Evolutionary conservation across 2,329 filamentous ascomycete genomes (phyloP).

Genomic region (Hortaea werneckii): DNA sequence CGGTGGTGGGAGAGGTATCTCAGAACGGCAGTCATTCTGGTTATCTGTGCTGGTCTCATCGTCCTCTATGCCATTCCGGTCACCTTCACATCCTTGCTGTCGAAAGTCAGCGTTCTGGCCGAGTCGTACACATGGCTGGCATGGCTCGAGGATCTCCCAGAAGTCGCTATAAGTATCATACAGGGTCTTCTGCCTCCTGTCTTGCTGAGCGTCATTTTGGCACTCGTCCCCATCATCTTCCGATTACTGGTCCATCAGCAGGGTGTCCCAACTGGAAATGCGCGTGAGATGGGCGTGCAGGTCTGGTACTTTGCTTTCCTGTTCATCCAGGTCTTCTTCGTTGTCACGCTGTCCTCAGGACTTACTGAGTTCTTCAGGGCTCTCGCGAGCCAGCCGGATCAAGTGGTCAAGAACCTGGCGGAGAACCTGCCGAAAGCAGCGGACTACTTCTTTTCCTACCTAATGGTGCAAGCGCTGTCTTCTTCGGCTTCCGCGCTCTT

Average conservation of each 20-base stretch:
- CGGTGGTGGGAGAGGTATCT: conserved; percentile 87
- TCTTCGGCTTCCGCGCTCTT: conserved; percentile 76
- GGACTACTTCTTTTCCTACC: conserved; percentile 98
- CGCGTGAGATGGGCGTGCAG: conserved; percentile 74
- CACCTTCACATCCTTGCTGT: conserved; percentile 72
- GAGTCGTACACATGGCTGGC: conserved; percentile 55
- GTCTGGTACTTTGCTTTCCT: conserved; percentile 88
- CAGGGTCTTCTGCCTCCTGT: conserved; percentile 79
- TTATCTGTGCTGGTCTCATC: conserved; percentile 62
- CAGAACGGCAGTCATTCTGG: conserved; percentile 55
- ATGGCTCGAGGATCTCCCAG: conserved; percentile 56
- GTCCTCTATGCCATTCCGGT: conserved; percentile 87
- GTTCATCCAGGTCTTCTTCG: conserved; percentile 86
- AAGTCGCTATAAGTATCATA: conserved; percentile 54
- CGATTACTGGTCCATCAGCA: conserved; percentile 61
- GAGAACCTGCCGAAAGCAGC: conserved; percentile 71
- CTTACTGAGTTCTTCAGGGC: conserved; percentile 55
- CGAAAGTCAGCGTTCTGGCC: conserved; percentile 64
- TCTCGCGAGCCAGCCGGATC: conserved; percentile 55
- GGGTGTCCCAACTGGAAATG: conserved; percentile 73
- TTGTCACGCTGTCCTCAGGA: conserved; percentile 77
- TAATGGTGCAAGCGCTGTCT: conserved; percentile 86
- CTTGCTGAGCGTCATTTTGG: conserved; percentile 65
- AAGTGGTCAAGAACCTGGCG: conserved; percentile 63
- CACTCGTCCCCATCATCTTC: conserved; percentile 72